Base-by-base conservation (phyloP, 768 basidiomycete species). In the Macrolepiota fuliginosa region DNA sequence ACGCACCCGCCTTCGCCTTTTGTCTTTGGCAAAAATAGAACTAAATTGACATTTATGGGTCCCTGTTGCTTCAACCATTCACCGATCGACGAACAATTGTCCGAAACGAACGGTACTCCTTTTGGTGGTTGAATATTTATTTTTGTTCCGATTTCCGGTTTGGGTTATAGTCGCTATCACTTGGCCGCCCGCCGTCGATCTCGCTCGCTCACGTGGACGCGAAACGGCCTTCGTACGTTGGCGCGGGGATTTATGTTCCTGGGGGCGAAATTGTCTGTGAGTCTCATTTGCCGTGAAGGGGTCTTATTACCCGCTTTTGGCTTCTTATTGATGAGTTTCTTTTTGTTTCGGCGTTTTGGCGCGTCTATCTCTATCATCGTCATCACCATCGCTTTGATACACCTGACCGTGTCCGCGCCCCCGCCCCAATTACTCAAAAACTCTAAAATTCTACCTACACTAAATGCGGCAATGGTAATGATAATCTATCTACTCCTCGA, bases 141-240 rank as follows among this genome's bases (percentile, higher is more conserved):
- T 53, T 19, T 35, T 13, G 17, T 22, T 42, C 27, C 19, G 17
- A 50, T 46, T 37, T 32, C 29, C 29, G 29, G 29, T 32, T 7
- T 32, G 29, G 39, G 54, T 10, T 61, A 42, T 65, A 90, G 89
- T 85, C 85, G 58, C 76, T 90, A 35, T 88, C 87, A 58, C 81
- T 90, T 17, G 86, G 89, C 25, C 83, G 89, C 9, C 89, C 89
- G 1, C 86, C 89, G 6, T 89, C 89, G 13, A 79, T 90, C 54
- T 83, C 78, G 60, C 72, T 89, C 59, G 76, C 79, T 12, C 86
- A 89, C 67, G 86, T 90, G 50, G 89, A 90, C 66, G 79, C 82
- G 46, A 81, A 83, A 61, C 76, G 80, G 0, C 86, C 86, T 0
- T 73, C 74, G 17, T 85, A 82, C 65, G 73, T 76, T 37, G 83